phyloP scores from a whole-genome alignment of 2,329 filamentous ascomycete species.

The Aspergillus amoenus region DNA sequence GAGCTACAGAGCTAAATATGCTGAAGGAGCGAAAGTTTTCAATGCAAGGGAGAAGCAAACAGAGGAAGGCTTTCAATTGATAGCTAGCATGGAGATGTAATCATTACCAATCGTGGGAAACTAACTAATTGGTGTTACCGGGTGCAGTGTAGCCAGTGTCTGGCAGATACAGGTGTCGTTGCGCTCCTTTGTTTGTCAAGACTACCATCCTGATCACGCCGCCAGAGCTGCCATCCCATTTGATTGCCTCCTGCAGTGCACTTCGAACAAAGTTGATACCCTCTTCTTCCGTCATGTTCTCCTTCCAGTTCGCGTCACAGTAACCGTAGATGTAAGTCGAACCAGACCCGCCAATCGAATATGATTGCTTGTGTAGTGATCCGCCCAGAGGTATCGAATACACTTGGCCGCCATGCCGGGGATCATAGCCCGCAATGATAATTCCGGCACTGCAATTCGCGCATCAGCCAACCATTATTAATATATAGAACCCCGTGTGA shows the following conservation, averaged over 20 bases:
- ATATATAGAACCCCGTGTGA: not conserved
- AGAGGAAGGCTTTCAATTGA: slow-evolving; percentile 5
- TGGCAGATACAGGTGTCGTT: slow-evolving; percentile 92
- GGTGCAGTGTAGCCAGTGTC: slow-evolving; percentile 84
- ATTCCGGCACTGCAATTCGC: slow-evolving; percentile 71
- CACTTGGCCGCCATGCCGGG: slow-evolving; percentile 91
- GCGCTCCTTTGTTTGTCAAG: slow-evolving; percentile 81
- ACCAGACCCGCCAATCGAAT: slow-evolving; percentile 92
- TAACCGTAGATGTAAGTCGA: slow-evolving; percentile 99
- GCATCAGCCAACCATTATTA: slow-evolving; percentile 1
- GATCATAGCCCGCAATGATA: slow-evolving; percentile 98
- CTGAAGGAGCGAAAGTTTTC: not conserved
- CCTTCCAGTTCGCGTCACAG: slow-evolving; percentile 93
- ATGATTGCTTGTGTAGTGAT: slow-evolving; percentile 95
- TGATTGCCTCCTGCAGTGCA: slow-evolving; percentile 89
- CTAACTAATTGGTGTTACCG: slow-evolving; percentile 46
- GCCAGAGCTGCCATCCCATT: slow-evolving; percentile 98
- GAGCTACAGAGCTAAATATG: too few relatives aligned
- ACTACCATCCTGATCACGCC: slow-evolving; percentile 99
- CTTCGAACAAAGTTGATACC: slow-evolving; percentile 92
- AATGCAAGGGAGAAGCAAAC: not conserved
- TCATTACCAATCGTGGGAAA: slow-evolving; percentile 17
- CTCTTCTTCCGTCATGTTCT: slow-evolving; percentile 89
- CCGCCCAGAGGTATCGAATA: slow-evolving; percentile 96
- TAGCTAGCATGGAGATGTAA: slow-evolving; percentile 13